Percentiles rank a stretch among this genome's conserved stretches.
Evolutionary conservation across 805 yeast genomes (phyloP).

Genomic region (Pichia insulana): DNA sequence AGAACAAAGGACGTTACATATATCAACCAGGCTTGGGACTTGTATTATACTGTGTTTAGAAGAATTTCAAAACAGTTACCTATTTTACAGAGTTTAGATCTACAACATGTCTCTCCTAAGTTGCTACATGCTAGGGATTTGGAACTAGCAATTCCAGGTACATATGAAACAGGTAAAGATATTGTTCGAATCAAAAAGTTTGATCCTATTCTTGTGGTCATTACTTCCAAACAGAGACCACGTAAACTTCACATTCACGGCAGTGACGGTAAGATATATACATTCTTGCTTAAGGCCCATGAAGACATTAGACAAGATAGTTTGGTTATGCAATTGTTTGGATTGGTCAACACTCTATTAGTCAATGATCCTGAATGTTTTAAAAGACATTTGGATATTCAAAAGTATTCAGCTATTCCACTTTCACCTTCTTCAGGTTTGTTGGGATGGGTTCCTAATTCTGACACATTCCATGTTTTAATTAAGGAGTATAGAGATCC

Average conservation of each 20-base stretch:
- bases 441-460: slow-evolving; percentile 94
- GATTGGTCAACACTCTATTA: slow-evolving; percentile 83
- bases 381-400: slow-evolving; percentile 90
- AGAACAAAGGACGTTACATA: slow-evolving; percentile 80
- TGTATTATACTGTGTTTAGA: slow-evolving; percentile 87
- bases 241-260: slow-evolving; percentile 74
- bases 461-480: slow-evolving; percentile 91
- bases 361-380: slow-evolving; percentile 91
- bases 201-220: slow-evolving; percentile 78
- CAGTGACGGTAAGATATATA: slow-evolving; percentile 86
- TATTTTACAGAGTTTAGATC: slow-evolving; percentile 73
- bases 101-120: slow-evolving; percentile 91
- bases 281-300: slow-evolving; percentile 81
- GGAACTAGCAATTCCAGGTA: slow-evolving; percentile 89
- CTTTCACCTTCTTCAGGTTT: slow-evolving; percentile 95
- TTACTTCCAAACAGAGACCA: slow-evolving; percentile 94
- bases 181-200: slow-evolving; percentile 63
- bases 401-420: slow-evolving; percentile 88
- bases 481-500: slow-evolving; percentile 90
- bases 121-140: slow-evolving; percentile 68
- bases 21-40: slow-evolving; percentile 96
- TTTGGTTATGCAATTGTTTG: slow-evolving; percentile 95
- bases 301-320: slow-evolving; percentile 98
- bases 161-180: slow-evolving; percentile 78
- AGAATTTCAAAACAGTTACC: slow-evolving; percentile 85